Evolutionary conservation across 352 stramenopile genomes (phyloP).

Genomic region (Thalassiosira pacifica): DNA sequence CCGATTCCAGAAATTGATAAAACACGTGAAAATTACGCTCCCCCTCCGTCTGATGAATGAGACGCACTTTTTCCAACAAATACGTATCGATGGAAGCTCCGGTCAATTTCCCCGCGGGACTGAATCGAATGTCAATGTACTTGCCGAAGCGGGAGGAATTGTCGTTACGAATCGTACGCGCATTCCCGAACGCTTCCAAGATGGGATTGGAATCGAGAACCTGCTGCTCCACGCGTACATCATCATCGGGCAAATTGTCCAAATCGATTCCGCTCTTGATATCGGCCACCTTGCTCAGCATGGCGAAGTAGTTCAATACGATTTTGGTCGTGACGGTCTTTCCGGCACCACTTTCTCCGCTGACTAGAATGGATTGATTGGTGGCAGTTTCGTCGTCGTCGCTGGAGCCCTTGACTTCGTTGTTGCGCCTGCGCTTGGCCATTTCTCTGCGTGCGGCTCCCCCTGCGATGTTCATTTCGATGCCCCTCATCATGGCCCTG

Average conservation of each 20-base stretch:
- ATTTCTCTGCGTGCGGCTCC: not conserved
- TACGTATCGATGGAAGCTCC: conserved; percentile 92
- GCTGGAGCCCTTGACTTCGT: not conserved
- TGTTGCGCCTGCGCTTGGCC: not conserved
- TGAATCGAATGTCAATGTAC: conserved; percentile 97
- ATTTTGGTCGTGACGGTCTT: conserved; percentile 98
- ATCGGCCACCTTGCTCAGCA: conserved; percentile 83
- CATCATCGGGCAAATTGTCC: too few species aligned
- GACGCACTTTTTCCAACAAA: conserved; percentile 93
- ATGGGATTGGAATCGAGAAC: conserved; percentile 91
- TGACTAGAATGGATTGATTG: conserved; percentile 87
- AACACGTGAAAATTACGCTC: conserved; percentile 99
- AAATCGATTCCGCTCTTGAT: too few species aligned
- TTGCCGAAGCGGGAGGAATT: conserved; percentile 97
- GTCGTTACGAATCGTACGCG: conserved; percentile 96
- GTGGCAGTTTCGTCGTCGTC: conserved; percentile 9
- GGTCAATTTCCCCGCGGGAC: conserved; percentile 34
- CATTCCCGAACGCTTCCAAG: conserved; percentile 97
- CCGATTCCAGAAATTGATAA: conserved; percentile 91
- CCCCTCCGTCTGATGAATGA: conserved; percentile 92
- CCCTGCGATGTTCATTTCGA: conserved; percentile 7
- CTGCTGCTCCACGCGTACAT: conserved; percentile 54
- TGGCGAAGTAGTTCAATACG: conserved; percentile 94
- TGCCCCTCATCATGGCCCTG: conserved; percentile 18
- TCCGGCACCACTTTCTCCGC: conserved; percentile 91